Percentiles rank a stretch among this genome's conserved stretches.
Conservation (phyloP, 2,329 filamentous ascomycete species). For the Exophiala alcalophila region DNA sequence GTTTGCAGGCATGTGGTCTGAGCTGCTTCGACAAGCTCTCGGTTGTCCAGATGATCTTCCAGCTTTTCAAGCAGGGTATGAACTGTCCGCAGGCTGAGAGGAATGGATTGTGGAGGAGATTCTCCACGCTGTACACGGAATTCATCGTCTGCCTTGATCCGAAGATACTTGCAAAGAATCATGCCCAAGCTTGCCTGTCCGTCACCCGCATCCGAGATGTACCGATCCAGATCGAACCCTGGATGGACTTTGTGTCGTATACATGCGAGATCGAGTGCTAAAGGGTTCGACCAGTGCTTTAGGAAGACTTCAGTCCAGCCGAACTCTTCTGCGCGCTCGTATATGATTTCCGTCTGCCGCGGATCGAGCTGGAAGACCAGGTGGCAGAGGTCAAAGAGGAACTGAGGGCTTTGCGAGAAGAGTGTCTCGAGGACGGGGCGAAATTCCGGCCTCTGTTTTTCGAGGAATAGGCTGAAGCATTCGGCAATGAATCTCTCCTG, state of each 20-base stretch:
- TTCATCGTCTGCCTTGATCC: conserved; percentile 81
- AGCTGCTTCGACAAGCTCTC: conserved; percentile 71
- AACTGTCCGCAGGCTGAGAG: conserved; percentile 80
- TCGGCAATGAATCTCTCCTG: conserved; percentile 50
- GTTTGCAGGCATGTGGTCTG: conserved; percentile 87
- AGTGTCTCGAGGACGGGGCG: conserved; percentile 87
- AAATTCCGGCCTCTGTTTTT: conserved; percentile 72
- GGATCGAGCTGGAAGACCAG: conserved; percentile 70
- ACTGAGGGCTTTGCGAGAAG: conserved; percentile 85
- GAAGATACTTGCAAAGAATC: conserved; percentile 72
- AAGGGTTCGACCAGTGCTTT: conserved; percentile 68
- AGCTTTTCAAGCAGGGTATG: conserved; percentile 75
- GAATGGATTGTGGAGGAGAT: conserved; percentile 64
- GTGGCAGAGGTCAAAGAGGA: conserved; percentile 77
- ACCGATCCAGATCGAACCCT: conserved; percentile 65
- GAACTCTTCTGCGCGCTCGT: conserved; percentile 77
- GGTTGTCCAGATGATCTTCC: conserved; percentile 60
- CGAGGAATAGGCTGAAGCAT: conserved; percentile 73
- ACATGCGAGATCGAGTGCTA: conserved; percentile 83
- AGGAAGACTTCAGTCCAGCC: conserved; percentile 81
- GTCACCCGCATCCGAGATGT: conserved; percentile 62
- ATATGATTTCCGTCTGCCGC: conserved; percentile 64
- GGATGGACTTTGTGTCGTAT: conserved; percentile 72
- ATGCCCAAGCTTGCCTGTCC: conserved; percentile 26
- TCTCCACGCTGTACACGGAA: conserved; percentile 71